These are phyloP conservation scores for Erodium maritimum DNA, from an alignment of 345 rosid species.

Conservation along the genomic window DNA sequence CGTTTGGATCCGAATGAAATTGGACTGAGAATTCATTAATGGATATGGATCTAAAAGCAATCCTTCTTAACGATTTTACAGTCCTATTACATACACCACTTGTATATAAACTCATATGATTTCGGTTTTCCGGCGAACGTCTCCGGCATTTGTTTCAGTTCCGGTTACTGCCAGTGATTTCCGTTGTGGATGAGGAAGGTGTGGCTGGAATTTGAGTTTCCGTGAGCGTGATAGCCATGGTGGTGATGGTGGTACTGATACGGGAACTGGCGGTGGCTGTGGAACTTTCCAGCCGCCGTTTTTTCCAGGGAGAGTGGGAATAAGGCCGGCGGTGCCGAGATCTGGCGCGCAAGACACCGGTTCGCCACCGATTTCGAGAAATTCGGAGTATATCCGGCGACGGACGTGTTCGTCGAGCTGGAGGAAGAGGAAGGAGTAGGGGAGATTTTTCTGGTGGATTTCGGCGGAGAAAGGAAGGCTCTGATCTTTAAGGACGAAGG, in stretches of 20 bases:
- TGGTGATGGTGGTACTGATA: slow-evolving; percentile 17
- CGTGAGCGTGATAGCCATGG: slow-evolving; percentile 39
- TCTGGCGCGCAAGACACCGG: slow-evolving; percentile 20
- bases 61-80: slow-evolving; percentile 31
- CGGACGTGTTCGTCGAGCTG: slow-evolving; percentile 27
- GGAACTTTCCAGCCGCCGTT: slow-evolving; percentile 1
- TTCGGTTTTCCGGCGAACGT: background rate
- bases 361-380: slow-evolving; percentile 34
- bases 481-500: slow-evolving; percentile 53
- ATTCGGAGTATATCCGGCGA: slow-evolving; percentile 26
- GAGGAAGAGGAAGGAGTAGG: slow-evolving; percentile 15
- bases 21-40: slow-evolving; percentile 40
- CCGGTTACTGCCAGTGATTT: slow-evolving; percentile 48
- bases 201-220: slow-evolving; percentile 24
- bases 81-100: slow-evolving; percentile 26
- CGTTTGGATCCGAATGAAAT: slow-evolving; percentile 18
- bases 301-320: background rate
- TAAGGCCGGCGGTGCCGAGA: slow-evolving; percentile 8
- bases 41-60: slow-evolving; percentile 29
- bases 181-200: slow-evolving; percentile 47
- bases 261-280: slow-evolving; percentile 14
- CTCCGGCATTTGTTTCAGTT: slow-evolving; percentile 1
- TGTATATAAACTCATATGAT: slow-evolving; percentile 4
- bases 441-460: slow-evolving; percentile 23
- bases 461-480: slow-evolving; percentile 57